phyloP scores from a whole-genome alignment of 2,329 filamentous ascomycete genomes.

The Claviceps sp. region DNA sequence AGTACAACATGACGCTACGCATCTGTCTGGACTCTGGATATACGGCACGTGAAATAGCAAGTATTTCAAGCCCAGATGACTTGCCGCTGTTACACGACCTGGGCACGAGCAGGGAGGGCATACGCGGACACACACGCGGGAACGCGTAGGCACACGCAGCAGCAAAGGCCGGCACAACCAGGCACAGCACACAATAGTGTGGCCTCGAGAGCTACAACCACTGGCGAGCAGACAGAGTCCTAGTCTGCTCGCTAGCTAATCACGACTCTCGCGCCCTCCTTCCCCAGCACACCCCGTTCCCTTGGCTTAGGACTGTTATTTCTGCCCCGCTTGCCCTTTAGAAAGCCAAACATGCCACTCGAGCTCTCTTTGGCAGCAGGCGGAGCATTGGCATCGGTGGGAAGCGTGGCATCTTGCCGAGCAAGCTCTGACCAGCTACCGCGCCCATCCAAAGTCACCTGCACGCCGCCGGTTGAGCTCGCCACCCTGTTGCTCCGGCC shows the following conservation, averaged over 20 bases:
- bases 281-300: conserved; percentile 84
- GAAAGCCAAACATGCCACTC: conserved; percentile 81
- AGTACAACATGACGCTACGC: too few species aligned
- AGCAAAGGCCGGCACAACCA: too few species aligned
- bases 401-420: conserved; percentile 65
- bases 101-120: too few species aligned
- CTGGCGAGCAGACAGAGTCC: not conserved
- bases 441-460: conserved; percentile 79
- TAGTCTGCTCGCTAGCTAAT: conserved; percentile 39
- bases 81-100: too few species aligned
- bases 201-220: not conserved
- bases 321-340: conserved; percentile 78
- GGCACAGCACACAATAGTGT: too few species aligned
- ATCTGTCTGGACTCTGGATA: too few species aligned
- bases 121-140: too few species aligned
- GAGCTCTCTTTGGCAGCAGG: conserved; percentile 44
- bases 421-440: conserved; percentile 88
- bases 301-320: conserved; percentile 89
- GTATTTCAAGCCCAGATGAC: too few species aligned
- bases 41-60: too few species aligned
- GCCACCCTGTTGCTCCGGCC: conserved; percentile 55
- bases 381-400: conserved; percentile 47
- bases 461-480: conserved; percentile 71
- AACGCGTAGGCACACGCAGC: too few species aligned
- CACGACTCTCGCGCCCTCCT: conserved; percentile 79